These are phyloP conservation scores for Termitomyces sp. DNA, from an alignment of 768 basidiomycete genomes.

Conservation along the genomic window DNA sequence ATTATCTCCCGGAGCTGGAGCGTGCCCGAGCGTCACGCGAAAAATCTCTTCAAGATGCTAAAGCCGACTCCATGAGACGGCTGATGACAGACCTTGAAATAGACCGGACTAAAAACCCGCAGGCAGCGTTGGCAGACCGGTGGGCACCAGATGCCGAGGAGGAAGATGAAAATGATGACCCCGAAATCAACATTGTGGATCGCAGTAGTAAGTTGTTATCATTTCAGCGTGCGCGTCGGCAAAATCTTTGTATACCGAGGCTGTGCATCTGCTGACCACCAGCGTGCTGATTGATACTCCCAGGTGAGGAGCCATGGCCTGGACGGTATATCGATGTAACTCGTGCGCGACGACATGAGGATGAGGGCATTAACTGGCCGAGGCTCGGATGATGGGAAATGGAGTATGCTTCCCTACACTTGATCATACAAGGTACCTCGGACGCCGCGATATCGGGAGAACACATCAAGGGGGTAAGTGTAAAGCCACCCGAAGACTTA, in stretches of 20 bases:
- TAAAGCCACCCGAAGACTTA: slow-evolving; percentile 3
- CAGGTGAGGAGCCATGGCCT: slow-evolving; percentile 67
- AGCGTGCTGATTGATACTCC: slow-evolving; percentile 9
- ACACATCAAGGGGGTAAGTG: slow-evolving; percentile 3
- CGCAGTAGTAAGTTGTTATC: slow-evolving; percentile 49
- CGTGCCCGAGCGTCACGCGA: slow-evolving; percentile 62
- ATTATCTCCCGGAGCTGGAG: slow-evolving; percentile 88
- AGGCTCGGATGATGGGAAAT: slow-evolving; percentile 43
- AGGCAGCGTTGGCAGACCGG: slow-evolving; percentile 45
- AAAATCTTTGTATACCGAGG: background rate
- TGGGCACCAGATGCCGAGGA: slow-evolving; percentile 60
- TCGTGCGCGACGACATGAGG: slow-evolving; percentile 45
- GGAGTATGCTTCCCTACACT: slow-evolving; percentile 2
- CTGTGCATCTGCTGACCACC: slow-evolving; percentile 1
- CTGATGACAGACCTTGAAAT: slow-evolving; percentile 77
- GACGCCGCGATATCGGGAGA: background rate
- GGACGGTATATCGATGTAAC: slow-evolving; percentile 76
- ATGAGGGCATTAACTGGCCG: slow-evolving; percentile 66
- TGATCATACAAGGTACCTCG: background rate
- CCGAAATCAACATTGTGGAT: slow-evolving; percentile 60
- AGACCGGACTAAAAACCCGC: slow-evolving; percentile 63
- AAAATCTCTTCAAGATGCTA: slow-evolving; percentile 55
- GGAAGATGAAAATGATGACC: slow-evolving; percentile 49
- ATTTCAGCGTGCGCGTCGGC: background rate
- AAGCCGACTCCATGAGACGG: slow-evolving; percentile 72